Base-by-base conservation (phyloP, 1,139 yeast species). In the Nakaseomyces sp. region DNA sequence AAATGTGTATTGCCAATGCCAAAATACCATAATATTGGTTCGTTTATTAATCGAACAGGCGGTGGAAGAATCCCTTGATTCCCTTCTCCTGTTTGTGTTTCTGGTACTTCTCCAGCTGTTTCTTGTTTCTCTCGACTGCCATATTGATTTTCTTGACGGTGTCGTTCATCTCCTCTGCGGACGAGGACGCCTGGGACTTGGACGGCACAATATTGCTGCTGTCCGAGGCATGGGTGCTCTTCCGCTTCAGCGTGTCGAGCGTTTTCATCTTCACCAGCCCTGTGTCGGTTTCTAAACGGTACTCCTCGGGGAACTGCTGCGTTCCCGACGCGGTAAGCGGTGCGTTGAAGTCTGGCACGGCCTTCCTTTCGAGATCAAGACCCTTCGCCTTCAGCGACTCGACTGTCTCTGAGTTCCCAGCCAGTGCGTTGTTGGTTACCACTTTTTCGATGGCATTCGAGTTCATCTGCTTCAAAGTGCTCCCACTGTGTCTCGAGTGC, bases 271-370 rank as follows among this genome's bases (percentile, higher is more conserved):
- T 60, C 3, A 84, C 93, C 42, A 84, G 68, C 46, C 94, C 94
- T 1, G 91, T 82, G 35, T 70, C 72, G 1, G 94, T 84, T 66
- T 84, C 94, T 50, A 83, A 56, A 16, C 80, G 77, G 59, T 81
- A 84, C 60, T 84, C 93, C 67, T 84, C 93, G 5, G 93, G 93
- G 67, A 84, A 83, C 33, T 29, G 31, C 19, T 79, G 44, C 15
- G 54, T 41, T 2, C 40, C 44, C 2, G 43, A 40, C 4, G 44
- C 37, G 2, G 51, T 44, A 13, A 54, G 35, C 5, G 65, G 65
- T 3, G 54, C 52, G 32, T 55, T 56, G 17, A 52, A 43, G 47
- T 60, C 65, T 12, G 59, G 57, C 1, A 46, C 19, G 1, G 51
- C 49, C 20, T 50, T 51, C 12, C 48, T 40, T 10, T 49, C 45